Evolutionary conservation across 2,329 filamentous ascomycete species (phyloP).

Genomic region (Arthrinium puccinioides): DNA sequence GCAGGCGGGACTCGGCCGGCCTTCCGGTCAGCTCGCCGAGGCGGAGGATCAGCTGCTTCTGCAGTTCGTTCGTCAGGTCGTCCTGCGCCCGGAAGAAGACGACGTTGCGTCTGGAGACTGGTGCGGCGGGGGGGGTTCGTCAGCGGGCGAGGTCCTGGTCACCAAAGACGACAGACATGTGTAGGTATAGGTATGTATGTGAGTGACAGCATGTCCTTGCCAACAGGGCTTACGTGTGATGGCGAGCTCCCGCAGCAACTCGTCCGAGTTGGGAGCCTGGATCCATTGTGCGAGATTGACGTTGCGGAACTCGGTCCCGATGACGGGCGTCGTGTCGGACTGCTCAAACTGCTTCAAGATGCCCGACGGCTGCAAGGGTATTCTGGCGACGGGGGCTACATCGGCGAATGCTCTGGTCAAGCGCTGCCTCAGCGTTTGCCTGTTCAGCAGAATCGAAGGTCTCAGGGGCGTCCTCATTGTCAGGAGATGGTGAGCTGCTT

Average conservation of each 20-base stretch:
- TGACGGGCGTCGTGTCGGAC: constrained; percentile 44
- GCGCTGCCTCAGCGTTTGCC: too few species aligned
- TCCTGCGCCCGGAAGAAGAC: constrained; percentile 59
- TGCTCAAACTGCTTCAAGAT: constrained; percentile 33
- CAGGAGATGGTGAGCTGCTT: too few species aligned
- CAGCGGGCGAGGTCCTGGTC: too few species aligned
- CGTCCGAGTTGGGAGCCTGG: constrained; percentile 35
- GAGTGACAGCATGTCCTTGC: background rate
- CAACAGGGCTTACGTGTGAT: constrained; percentile 27
- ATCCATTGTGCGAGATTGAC: constrained; percentile 45
- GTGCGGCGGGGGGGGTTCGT: too few species aligned
- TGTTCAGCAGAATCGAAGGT: too few species aligned
- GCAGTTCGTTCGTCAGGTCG: constrained; percentile 47
- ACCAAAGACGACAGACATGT: too few species aligned
- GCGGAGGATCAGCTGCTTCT: constrained; percentile 51
- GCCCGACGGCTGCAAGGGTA: constrained; percentile 27
- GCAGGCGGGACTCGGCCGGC: constrained; percentile 47
- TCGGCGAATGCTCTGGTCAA: too few species aligned
- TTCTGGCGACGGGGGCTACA: too few species aligned
- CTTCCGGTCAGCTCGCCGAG: constrained; percentile 54
- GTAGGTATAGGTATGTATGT: too few species aligned
- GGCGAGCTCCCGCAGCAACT: constrained; percentile 51
- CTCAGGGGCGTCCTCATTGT: too few species aligned
- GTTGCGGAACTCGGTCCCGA: constrained; percentile 45
- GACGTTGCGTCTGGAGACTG: constrained; percentile 55